Base-by-base conservation (phyloP, 257 asterid genomes). In the Gentiana dahurica region DNA sequence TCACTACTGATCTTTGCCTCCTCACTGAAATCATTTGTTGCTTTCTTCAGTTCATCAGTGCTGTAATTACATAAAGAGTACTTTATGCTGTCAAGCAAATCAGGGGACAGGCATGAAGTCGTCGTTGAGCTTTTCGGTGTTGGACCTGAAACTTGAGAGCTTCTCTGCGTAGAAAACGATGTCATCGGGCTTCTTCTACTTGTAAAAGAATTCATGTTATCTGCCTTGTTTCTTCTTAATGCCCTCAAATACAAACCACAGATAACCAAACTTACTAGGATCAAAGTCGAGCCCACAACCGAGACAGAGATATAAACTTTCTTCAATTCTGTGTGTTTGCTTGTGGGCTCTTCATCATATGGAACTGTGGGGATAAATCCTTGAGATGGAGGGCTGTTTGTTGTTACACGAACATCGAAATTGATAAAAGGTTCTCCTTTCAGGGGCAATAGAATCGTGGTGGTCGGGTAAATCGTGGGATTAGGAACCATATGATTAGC, bases 91-190 rank as follows among this genome's bases (percentile, higher is more conserved):
- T 65, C 71, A 0, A 84, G 84, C 34, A 87, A 54, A 64, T 84
- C 94, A 1, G 96, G 96, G 0, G 94, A 84, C 48, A 87, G 36
- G 62, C 94, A 75, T 1, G 89, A 78, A 65, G 71, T 77, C 1
- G 71, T 65, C 2, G 67, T 68, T 33, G 86, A 77, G 65, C 77
- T 73, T 46, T 73, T 66, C 13, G 79, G 63, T 0, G 75, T 70
- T 35, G 71, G 77, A 36, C 65, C 81, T 0, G 84, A 78, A 6
- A 76, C 59, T 9, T 71, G 78, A 6, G 75, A 69, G 64, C 77
- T 75, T 37, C 75, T 55, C 1, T 83, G 86, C 3, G 88, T 75
- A 1, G 89, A 86, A 59, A 65, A 74, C 1, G 90, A 73, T 10
- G 74, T 75, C 57, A 75, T 2, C 0, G 72, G 70, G 41, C 74